These are phyloP conservation scores for Poteriospumella lacustris DNA, from an alignment of 108 stramenopile genomes.

Conservation along the genomic window DNA sequence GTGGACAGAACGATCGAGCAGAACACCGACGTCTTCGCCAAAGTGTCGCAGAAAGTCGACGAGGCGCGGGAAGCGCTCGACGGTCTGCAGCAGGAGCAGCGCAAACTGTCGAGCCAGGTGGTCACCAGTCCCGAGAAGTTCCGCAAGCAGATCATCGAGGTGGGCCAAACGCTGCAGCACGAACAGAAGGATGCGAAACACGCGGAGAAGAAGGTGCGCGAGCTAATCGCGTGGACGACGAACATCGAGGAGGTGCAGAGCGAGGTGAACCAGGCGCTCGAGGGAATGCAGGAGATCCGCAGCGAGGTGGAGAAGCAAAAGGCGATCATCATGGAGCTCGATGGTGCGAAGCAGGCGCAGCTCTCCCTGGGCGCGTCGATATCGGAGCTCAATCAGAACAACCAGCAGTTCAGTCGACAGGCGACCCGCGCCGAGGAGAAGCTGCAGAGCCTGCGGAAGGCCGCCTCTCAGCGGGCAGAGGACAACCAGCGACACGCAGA, in stretches of 20 bases:
- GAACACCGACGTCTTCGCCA: constrained; percentile 28
- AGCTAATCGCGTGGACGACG: constrained; percentile 7
- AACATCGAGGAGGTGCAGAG: background rate
- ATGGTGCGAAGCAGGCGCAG: background rate
- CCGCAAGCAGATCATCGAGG: constrained; percentile 13
- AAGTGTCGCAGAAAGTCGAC: background rate
- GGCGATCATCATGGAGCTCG: background rate
- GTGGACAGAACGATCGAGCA: constrained; percentile 13
- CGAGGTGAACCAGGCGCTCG: constrained; percentile 1
- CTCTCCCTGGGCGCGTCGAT: background rate
- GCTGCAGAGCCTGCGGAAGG: background rate
- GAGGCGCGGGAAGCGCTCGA: constrained; percentile 27
- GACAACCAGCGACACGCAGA: background rate
- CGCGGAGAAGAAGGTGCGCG: constrained; percentile 26
- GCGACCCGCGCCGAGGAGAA: constrained; percentile 1
- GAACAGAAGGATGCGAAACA: background rate
- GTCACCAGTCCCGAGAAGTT: constrained; percentile 23
- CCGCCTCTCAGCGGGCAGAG: background rate
- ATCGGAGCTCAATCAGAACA: background rate
- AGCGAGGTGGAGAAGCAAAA: constrained; percentile 1
- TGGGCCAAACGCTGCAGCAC: background rate
- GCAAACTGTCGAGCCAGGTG: background rate
- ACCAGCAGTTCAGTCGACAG: background rate
- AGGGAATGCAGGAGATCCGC: background rate
- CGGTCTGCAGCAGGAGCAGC: background rate